Evolutionary conservation across 139 green algal species (phyloP).

Genomic region (Edaphochlamys debaryana): DNA sequence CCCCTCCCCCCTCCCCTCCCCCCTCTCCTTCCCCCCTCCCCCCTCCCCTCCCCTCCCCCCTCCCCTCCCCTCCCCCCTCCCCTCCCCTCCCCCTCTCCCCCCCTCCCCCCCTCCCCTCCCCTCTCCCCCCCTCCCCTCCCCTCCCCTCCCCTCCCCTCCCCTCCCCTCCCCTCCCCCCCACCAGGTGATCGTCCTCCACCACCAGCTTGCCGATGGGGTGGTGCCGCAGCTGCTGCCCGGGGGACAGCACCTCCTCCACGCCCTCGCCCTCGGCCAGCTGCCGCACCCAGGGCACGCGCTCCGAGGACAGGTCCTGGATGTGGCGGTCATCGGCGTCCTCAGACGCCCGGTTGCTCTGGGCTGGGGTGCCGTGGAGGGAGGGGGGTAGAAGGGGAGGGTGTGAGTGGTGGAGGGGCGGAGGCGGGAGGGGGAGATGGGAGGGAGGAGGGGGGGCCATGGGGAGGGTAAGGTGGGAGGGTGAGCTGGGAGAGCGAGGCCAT

Average conservation of each 20-base stretch:
- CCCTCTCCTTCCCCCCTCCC: not conserved
- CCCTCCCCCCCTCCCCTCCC: too few species aligned
- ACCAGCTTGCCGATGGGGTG: slow-evolving; percentile 60
- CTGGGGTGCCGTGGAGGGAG: too few species aligned
- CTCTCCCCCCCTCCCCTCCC: not conserved
- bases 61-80: too few species aligned
- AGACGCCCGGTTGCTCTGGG: slow-evolving; percentile 9
- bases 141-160: not conserved
- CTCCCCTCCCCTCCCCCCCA: slow-evolving; percentile 5
- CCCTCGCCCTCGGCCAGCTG: slow-evolving; percentile 41
- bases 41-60: not conserved
- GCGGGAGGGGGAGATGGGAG: too few species aligned
- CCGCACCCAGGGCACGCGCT: slow-evolving; percentile 39
- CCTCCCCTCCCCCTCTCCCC: not conserved
- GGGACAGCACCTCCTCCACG: slow-evolving; percentile 58
- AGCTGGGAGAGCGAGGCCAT: too few species aligned
- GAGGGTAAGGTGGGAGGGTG: too few species aligned
- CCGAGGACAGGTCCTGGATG: not conserved
- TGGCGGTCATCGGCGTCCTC: not conserved
- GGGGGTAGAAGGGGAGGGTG: too few species aligned
- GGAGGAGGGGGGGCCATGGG: too few species aligned
- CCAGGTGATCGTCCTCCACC: slow-evolving; percentile 65
- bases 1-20: not conserved
- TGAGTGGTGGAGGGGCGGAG: too few species aligned
- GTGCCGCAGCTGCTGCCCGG: slow-evolving; percentile 52